Percentiles rank a stretch among this genome's conserved stretches.
Evolutionary conservation across 805 yeast genomes (phyloP).

Genomic region (Wickerhamomyces canadensis): DNA sequence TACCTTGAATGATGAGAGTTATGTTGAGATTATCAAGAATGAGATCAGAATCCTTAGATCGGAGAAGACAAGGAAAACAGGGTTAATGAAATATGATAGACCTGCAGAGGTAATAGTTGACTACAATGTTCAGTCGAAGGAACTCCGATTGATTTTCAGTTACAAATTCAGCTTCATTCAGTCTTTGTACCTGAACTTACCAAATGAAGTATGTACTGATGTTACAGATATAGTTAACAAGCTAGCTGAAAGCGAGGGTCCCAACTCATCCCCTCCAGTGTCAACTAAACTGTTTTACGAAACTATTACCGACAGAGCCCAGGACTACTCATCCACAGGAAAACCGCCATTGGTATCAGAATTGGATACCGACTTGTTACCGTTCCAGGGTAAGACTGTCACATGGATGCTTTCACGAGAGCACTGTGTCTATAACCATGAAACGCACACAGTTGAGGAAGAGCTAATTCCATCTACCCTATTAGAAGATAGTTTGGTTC

Average conservation of each 20-base stretch:
- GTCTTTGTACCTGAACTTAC: constrained; percentile 6
- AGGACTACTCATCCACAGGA: constrained; percentile 11
- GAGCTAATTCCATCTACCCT: constrained; percentile 18
- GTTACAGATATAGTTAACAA: constrained; percentile 1
- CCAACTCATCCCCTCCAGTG: constrained; percentile 2
- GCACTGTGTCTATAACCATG: constrained; percentile 32
- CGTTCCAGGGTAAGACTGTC: constrained; percentile 50
- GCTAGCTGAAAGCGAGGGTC: background rate
- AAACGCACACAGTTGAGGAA: constrained; percentile 20
- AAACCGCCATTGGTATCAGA: constrained; percentile 31
- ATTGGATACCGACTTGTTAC: constrained; percentile 36
- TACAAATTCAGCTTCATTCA: constrained; percentile 9
- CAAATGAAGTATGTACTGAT: background rate
- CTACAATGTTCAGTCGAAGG: background rate
- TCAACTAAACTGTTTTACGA: constrained; percentile 43
- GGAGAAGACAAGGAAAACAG: no score
- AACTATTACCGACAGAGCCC: constrained; percentile 41
- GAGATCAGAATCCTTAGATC: no score
- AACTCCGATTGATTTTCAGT: constrained; percentile 1
- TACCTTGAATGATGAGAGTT: no score
- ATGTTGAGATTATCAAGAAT: no score
- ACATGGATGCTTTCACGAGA: constrained; percentile 53
- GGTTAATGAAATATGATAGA: background rate
- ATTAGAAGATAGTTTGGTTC: constrained; percentile 22
- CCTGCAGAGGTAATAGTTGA: background rate